phyloP scores from a whole-genome alignment of 768 basidiomycete genomes.

The Mycena floridula region DNA sequence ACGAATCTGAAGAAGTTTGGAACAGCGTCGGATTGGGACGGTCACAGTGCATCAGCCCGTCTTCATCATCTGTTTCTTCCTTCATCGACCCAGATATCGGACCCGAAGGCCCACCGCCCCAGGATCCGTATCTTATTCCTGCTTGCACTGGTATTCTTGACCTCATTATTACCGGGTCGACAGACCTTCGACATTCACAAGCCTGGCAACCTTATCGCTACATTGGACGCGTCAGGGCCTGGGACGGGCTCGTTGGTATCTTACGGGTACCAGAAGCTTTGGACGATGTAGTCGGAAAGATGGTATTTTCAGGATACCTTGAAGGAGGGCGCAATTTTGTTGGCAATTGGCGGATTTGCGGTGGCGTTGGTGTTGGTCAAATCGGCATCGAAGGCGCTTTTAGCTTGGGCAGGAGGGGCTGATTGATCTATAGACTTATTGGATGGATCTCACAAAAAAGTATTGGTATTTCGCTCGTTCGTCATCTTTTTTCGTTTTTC shows the following conservation, averaged over 20 bases:
- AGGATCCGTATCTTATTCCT: too few species aligned
- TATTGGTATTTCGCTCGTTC: too few species aligned
- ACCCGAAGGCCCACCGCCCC: too few species aligned
- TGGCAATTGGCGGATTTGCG: neutral
- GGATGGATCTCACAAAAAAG: too few species aligned
- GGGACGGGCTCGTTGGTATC: slow-evolving; percentile 56
- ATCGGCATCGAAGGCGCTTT: neutral
- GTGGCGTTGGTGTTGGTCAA: neutral
- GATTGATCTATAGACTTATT: too few species aligned
- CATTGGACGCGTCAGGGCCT: slow-evolving; percentile 48
- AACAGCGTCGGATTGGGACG: neutral
- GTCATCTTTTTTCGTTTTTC: too few species aligned
- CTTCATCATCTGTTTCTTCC: too few species aligned
- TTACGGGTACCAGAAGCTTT: slow-evolving; percentile 29
- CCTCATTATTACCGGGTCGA: slow-evolving; percentile 57
- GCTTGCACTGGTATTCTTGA: slow-evolving; percentile 53
- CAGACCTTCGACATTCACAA: slow-evolving; percentile 37
- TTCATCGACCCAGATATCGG: too few species aligned
- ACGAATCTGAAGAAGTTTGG: slow-evolving; percentile 12
- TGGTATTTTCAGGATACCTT: neutral
- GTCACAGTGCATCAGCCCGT: too few species aligned
- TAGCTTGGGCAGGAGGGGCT: neutral
- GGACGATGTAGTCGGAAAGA: neutral
- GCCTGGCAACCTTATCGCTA: slow-evolving; percentile 44
- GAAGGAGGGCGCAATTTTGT: neutral